Percentiles rank a stretch among this genome's conserved stretches.
These are phyloP conservation scores for Blattamonas nauphoetae DNA, from an alignment of 78 protist genomes.

Conservation along the genomic window DNA sequence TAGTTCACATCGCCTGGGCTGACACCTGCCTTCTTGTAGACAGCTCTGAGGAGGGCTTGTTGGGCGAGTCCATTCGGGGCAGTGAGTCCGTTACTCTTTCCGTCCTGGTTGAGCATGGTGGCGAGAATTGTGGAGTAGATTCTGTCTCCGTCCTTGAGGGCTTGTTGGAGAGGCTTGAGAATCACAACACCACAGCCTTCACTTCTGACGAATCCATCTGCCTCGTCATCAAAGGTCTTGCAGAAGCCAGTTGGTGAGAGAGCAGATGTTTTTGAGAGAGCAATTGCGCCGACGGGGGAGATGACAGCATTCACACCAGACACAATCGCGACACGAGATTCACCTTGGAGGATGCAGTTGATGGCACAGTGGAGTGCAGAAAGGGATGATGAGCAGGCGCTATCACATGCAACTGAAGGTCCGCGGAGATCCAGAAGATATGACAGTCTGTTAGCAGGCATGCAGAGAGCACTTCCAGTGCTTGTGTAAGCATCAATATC, in stretches of 20 bases:
- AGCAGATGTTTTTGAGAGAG: not conserved
- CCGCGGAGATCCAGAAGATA: constrained; percentile 23
- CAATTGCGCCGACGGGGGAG: not conserved
- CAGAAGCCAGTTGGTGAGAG: constrained; percentile 13
- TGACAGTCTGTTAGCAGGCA: constrained; percentile 17
- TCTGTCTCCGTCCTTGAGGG: not conserved
- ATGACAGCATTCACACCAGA: constrained; percentile 6
- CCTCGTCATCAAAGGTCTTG: constrained; percentile 20
- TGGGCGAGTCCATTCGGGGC: constrained; percentile 27
- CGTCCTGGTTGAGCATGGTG: constrained; percentile 16
- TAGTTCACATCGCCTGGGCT: not conserved
- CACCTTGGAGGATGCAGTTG: not conserved
- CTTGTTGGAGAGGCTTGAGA: not conserved
- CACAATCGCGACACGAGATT: not conserved
- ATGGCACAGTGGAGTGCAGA: constrained; percentile 10
- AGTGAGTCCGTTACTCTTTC: constrained; percentile 20
- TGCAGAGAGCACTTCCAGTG: constrained; percentile 5
- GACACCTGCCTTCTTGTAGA: not conserved
- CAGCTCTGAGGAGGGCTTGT: not conserved
- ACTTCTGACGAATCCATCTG: constrained; percentile 13
- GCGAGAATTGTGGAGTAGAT: not conserved
- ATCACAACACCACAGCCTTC: constrained; percentile 26
- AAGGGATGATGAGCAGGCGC: constrained; percentile 30
- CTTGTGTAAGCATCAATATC: not conserved
- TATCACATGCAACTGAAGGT: constrained; percentile 13